Base-by-base conservation (phyloP, 352 stramenopile species). In the Globisporangium abappressorium region DNA sequence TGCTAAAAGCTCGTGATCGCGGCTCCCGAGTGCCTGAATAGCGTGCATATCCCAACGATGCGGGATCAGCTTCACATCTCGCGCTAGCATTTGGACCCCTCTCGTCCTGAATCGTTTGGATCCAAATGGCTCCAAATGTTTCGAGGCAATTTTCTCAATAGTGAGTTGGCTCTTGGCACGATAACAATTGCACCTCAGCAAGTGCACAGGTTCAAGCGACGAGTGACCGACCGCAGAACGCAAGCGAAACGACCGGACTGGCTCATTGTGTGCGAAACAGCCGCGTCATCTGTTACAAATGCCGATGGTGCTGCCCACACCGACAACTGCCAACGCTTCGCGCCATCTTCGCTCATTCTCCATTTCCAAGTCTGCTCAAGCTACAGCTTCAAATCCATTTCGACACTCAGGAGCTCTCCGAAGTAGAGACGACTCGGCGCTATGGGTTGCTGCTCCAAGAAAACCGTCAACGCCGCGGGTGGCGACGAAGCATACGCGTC, bases 381-480 rank as follows among this genome's bases (percentile, higher is more conserved):
- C 33, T 14, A 33, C 15, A n/a, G 8, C n/a, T 15, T 12, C 34
- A 41, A 41, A 9, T 41, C 41, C 41, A n/a, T 47, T 47, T 47
- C 1, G 41, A 47, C 15, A 47, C 41, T 8, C 43, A n/a, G 43
- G 6, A 43, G 28, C 34, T n/a, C 11, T n/a, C 1, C 2, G 12
- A 65, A 33, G 22, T n/a, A 36, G 46, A 34, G 20, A 55, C 15
- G 22, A 65, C 12, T 15, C 7, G 14, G 7, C 28, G 22, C 22
- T 1, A 92, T 94, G 86, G 84, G 84, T 5, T 92, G 86, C 71
- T 92, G 82, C 72, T 83, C 72, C 49, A 91, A 79, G 58, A 74
- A 86, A 55, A 60, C 82, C 11, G 82, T 90, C 11, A 64, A 66
- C 0, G 72, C 78, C 33, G 76, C 73, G 8, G 75, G 9, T 9